Conservation (phyloP, 495 filamentous ascomycete genomes). For the Neurospora sp. region DNA sequence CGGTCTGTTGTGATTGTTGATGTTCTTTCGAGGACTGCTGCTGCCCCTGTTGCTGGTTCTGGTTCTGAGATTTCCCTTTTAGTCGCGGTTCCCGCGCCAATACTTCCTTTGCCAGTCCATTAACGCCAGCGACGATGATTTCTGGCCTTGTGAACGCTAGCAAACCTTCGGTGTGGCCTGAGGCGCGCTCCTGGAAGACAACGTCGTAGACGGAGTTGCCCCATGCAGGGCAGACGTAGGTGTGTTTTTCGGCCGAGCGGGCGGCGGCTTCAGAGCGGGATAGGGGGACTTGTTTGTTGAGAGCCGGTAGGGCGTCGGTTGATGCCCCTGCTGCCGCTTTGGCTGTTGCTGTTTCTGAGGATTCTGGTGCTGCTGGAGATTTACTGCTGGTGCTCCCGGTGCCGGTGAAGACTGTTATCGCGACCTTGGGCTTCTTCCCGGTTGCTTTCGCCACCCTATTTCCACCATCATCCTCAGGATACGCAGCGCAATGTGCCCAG, state of each 20-base stretch:
- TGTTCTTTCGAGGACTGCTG: background rate
- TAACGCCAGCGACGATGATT: constrained; percentile 28
- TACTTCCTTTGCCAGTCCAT: constrained; percentile 28
- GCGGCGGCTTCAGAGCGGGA: background rate
- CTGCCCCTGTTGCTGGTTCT: background rate
- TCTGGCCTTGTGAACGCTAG: constrained; percentile 35
- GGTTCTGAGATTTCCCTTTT: background rate
- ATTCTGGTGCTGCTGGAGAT: background rate
- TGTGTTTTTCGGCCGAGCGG: constrained; percentile 7
- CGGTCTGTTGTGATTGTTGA: background rate
- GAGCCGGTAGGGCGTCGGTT: background rate
- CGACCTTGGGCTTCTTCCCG: constrained; percentile 21
- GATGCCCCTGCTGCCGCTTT: background rate
- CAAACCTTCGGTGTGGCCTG: constrained; percentile 21
- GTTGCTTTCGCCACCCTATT: constrained; percentile 3
- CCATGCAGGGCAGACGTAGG: constrained; percentile 38
- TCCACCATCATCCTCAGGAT: constrained; percentile 13
- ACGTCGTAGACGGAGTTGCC: constrained; percentile 31
- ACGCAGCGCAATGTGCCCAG: constrained; percentile 29
- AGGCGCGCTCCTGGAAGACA: constrained; percentile 23
- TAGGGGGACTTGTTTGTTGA: background rate
- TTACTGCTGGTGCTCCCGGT: constrained; percentile 8
- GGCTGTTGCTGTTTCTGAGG: background rate
- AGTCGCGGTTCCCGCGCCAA: constrained; percentile 23
- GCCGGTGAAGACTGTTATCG: constrained; percentile 36